phyloP scores from a whole-genome alignment of 306 rosid genomes.

The Dryas octopetala region DNA sequence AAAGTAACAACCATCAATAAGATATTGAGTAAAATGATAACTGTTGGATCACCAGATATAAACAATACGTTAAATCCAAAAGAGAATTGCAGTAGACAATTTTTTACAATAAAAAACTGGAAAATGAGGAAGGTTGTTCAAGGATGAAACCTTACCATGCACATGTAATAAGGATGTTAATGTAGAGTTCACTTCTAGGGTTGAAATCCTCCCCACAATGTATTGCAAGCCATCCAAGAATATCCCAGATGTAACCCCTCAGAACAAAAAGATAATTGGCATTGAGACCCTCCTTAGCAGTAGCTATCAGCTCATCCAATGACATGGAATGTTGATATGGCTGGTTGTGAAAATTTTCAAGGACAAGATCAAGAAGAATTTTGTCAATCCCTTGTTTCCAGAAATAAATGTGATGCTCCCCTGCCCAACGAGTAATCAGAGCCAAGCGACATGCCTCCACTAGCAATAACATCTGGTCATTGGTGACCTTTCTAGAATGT shows the following conservation, averaged over 20 bases:
- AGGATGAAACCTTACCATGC: constrained; percentile 60
- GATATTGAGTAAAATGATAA: constrained; percentile 8
- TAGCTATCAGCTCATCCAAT: constrained; percentile 57
- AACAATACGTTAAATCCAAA: constrained; percentile 20
- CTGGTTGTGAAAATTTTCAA: constrained; percentile 46
- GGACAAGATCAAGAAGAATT: constrained; percentile 70
- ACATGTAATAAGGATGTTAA: constrained; percentile 57
- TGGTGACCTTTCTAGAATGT: constrained; percentile 41
- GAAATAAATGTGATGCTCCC: constrained; percentile 68
- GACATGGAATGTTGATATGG: constrained; percentile 37
- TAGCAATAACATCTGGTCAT: constrained; percentile 46
- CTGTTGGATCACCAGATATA: constrained; percentile 6
- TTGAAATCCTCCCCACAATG: constrained; percentile 62
- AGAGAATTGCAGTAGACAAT: not conserved
- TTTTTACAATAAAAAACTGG: not conserved
- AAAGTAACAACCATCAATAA: constrained; percentile 17
- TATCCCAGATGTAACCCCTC: constrained; percentile 75
- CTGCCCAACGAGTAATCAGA: constrained; percentile 73
- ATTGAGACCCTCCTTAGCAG: constrained; percentile 47
- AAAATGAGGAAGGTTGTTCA: constrained; percentile 15
- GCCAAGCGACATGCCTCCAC: constrained; percentile 77
- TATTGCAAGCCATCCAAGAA: constrained; percentile 78
- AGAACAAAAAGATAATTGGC: constrained; percentile 43
- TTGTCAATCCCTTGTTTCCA: constrained; percentile 72
- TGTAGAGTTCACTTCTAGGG: constrained; percentile 39